Evolutionary conservation across 208 protist genomes (phyloP).

Genomic region (Leishmania martiniquensis): DNA sequence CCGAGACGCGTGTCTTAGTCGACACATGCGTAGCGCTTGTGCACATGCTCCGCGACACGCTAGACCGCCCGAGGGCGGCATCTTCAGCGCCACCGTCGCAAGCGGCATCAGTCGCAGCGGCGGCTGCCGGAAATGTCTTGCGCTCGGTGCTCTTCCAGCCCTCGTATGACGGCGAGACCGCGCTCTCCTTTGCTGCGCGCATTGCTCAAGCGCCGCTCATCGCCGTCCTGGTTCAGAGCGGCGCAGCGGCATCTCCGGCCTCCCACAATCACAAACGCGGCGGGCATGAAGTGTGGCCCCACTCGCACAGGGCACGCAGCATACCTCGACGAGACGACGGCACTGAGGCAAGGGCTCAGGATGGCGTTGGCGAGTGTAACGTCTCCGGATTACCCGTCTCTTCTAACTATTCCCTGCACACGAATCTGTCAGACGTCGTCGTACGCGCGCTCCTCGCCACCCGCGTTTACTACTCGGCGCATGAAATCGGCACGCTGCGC

Average conservation of each 20-base stretch:
- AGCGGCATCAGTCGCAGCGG: background rate
- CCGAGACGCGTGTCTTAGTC: conserved; percentile 33
- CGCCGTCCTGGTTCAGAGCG: conserved; percentile 21
- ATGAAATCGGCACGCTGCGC: conserved; percentile 53
- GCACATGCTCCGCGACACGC: conserved; percentile 5
- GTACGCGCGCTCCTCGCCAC: conserved; percentile 58
- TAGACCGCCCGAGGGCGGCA: background rate
- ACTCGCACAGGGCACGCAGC: background rate
- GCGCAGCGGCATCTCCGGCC: background rate
- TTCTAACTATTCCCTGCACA: conserved; percentile 12
- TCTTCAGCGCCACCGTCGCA: background rate
- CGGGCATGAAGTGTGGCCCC: background rate
- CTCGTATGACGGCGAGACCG: conserved; percentile 52
- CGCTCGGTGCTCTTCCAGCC: conserved; percentile 33
- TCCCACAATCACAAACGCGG: background rate
- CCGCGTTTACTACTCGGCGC: conserved; percentile 70
- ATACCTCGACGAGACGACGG: background rate
- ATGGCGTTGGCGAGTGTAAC: background rate
- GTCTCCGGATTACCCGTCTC: background rate
- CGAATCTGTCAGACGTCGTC: conserved; percentile 28
- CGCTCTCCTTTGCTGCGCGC: conserved; percentile 60
- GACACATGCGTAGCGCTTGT: conserved; percentile 22
- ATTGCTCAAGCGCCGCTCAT: conserved; percentile 65
- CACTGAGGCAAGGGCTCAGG: background rate
- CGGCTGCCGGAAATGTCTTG: conserved; percentile 6